phyloP scores from a whole-genome alignment of 805 yeast species.

The Scheffersomyces coipomensis region DNA sequence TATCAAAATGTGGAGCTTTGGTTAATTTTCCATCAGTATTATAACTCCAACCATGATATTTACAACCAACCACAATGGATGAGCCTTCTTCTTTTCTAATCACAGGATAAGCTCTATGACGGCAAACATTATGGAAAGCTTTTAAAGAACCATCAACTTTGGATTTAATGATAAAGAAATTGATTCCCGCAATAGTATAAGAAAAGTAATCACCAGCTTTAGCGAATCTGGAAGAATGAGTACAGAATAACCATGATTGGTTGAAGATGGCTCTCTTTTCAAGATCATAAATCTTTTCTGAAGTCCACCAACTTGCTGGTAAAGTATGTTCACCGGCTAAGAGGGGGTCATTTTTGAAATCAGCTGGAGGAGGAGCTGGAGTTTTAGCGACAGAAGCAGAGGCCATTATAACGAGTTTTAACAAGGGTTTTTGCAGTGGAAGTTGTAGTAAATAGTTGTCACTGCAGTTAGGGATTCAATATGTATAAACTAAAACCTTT shows the following conservation, averaged over 20 bases:
- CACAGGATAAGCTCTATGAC: conserved; percentile 65
- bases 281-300: conserved; percentile 54
- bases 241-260: conserved; percentile 55
- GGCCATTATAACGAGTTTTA: conserved; percentile 19
- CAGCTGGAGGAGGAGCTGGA: conserved; percentile 25
- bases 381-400: conserved; percentile 11
- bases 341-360: conserved; percentile 5
- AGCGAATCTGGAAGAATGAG: conserved; percentile 50
- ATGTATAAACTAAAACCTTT: too few relatives aligned
- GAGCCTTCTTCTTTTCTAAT: conserved; percentile 59
- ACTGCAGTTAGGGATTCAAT: too few relatives aligned
- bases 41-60: conserved; percentile 67
- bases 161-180: conserved; percentile 54
- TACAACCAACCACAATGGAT: conserved; percentile 56
- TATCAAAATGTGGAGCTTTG: conserved; percentile 62
- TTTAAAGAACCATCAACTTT: conserved; percentile 48
- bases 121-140: conserved; percentile 65
- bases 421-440: too few relatives aligned
- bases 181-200: conserved; percentile 50
- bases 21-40: conserved; percentile 58
- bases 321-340: conserved; percentile 44
- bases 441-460: too few relatives aligned
- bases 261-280: conserved; percentile 59
- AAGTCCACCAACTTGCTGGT: conserved; percentile 68
- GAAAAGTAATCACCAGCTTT: conserved; percentile 59